A percentile compares a stretch with the other conserved stretches of the same genome.
Conservation (phyloP, 352 stramenopile species). For the Phytophthora colocasiae region DNA sequence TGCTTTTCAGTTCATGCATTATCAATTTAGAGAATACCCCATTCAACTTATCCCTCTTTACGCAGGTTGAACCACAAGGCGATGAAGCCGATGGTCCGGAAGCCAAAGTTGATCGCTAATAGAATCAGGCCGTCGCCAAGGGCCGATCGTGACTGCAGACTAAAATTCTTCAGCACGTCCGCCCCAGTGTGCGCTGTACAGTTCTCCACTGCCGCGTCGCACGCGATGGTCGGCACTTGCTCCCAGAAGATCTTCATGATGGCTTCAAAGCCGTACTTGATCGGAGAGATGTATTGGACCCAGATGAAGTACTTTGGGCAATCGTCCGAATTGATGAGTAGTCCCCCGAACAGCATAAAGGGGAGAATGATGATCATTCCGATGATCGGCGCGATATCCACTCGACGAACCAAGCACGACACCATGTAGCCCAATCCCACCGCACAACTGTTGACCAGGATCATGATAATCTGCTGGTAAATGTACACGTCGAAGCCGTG, state of each 20-base stretch:
- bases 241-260: conserved; percentile 64
- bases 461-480: conserved; percentile 44
- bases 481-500: conserved; percentile 45
- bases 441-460: conserved; percentile 44
- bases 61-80: conserved; percentile 29
- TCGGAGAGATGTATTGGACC: conserved; percentile 54
- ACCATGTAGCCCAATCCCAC: conserved; percentile 55
- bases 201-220: conserved; percentile 25
- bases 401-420: conserved; percentile 36
- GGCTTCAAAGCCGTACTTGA: conserved; percentile 57
- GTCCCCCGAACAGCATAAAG: conserved; percentile 54
- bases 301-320: conserved; percentile 53
- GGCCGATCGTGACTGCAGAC: conserved; percentile 22
- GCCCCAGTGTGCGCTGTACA: conserved; percentile 36
- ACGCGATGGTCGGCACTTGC: conserved; percentile 42
- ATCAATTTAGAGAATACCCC: too few relatives aligned
- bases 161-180: conserved; percentile 45
- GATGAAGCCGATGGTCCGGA: conserved; percentile 37
- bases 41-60: conserved; percentile 5
- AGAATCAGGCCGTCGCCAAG: conserved; percentile 32
- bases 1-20: not conserved
- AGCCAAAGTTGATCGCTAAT: conserved; percentile 34
- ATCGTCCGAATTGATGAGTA: conserved; percentile 54
- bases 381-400: conserved; percentile 47
- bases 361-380: conserved; percentile 44